Evolutionary conservation across 495 filamentous ascomycete species (phyloP), one percentile per base, ranked within the genome.

Genomic region (Annulohypoxylon stygium): DNA sequence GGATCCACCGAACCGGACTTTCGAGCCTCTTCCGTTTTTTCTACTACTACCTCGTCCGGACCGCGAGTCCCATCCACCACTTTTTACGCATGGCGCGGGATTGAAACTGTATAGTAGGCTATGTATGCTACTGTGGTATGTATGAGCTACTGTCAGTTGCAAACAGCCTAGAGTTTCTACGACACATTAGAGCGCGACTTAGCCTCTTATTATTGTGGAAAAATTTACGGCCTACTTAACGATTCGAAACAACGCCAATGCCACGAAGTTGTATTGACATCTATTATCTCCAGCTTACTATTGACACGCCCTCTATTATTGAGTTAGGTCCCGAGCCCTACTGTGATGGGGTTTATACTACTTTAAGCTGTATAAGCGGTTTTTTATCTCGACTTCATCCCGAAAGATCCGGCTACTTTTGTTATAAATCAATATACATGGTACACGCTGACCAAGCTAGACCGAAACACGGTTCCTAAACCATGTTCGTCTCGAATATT

Each of bases 391-490:
- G 12, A 70, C 33, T 47, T 51, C 61, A 57, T 54, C 45, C 51
- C 33, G 54, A 58, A 45, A 61, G 36, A 61, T n/a, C 23, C 54
- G 43, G 43, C 53, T 20, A 61, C 30, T 4, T 61, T 10, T 63
- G 43, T 65, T 61, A 23, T 23, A 23, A 23, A 0, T 23, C 20
- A 66, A 66, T 71, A 23, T 67, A 71, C 37, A 61, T 50, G 67
- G 63, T 33, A 71, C 64, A 16, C 16, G 67, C 43, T 75, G 71
- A 64, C 58, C 48, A 47, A 66, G 36, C 23, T 61, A 41, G 25
- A 47, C 36, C 45, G 43, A 37, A 70, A 74, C 61, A 41, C 47
- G 16, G 12, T 11, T 55, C 36, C 39, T 57, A 34, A 61, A 25
- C 70, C 54, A 51, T 62, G 48, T 36, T 64, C 25, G 54, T 25